Percentiles rank a stretch among this genome's conserved stretches.
These are phyloP conservation scores for Sindora glabra DNA, from an alignment of 306 rosid genomes.

Conservation along the genomic window DNA sequence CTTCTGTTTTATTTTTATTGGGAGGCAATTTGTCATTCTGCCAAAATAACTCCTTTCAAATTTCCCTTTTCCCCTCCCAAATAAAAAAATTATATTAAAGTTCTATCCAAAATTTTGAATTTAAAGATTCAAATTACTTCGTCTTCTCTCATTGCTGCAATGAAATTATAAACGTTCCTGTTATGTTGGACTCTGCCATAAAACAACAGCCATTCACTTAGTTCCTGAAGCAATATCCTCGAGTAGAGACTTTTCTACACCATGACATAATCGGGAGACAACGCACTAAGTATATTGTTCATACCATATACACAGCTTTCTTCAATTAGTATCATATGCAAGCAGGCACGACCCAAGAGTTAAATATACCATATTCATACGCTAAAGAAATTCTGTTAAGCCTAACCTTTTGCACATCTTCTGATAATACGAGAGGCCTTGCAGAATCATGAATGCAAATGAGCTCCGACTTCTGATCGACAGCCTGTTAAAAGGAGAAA, in stretches of 20 bases:
- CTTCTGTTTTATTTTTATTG: too few relatives aligned
- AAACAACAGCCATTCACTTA: constrained; percentile 5
- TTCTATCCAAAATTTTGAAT: too few relatives aligned
- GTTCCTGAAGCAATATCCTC: background rate
- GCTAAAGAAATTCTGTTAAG: too few relatives aligned
- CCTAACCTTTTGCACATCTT: constrained; percentile 71
- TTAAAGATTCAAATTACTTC: background rate
- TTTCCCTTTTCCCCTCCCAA: too few relatives aligned
- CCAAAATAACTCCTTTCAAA: too few relatives aligned
- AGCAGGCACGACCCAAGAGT: too few relatives aligned
- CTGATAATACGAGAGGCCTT: constrained; percentile 60
- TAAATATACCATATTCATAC: too few relatives aligned
- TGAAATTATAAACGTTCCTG: background rate
- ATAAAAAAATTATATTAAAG: too few relatives aligned
- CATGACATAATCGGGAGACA: too few relatives aligned
- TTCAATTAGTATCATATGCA: constrained; percentile 6
- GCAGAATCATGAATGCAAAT: constrained; percentile 97
- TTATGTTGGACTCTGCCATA: background rate
- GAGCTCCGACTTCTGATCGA: constrained; percentile 68
- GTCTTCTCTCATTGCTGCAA: background rate
- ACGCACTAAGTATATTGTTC: too few relatives aligned
- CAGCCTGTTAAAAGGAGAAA: constrained; percentile 48
- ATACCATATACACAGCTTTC: background rate
- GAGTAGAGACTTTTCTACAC: too few relatives aligned
- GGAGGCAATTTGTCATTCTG: too few relatives aligned